A percentile compares a stretch with the other conserved stretches of the same genome.
phyloP scores from a whole-genome alignment of 1,284 basidiomycete species.

The Leccinum solheimii region DNA sequence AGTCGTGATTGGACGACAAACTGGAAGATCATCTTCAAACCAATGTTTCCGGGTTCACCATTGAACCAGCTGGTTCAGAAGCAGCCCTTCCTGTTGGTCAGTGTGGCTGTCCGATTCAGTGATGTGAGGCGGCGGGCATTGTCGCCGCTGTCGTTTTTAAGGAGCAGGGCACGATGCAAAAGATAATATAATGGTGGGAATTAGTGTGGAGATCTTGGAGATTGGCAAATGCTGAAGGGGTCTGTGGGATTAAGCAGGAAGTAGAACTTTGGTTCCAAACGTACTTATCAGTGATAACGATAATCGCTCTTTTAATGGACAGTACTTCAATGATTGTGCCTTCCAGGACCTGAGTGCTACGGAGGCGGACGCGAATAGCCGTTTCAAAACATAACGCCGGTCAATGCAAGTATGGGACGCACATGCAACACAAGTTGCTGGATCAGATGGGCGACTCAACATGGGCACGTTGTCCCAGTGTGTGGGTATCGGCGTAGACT shows the following conservation, averaged over 20 bases:
- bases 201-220: background rate
- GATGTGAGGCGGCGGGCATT: background rate
- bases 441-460: background rate
- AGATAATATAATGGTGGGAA: background rate
- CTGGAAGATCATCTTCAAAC: background rate
- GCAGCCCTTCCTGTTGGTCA: background rate
- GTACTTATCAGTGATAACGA: background rate
- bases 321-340: background rate
- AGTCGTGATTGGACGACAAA: background rate
- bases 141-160: background rate
- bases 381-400: background rate
- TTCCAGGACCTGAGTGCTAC: background rate
- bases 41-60: background rate
- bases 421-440: background rate
- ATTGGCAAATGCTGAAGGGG: background rate
- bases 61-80: background rate
- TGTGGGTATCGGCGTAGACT: background rate
- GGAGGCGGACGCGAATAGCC: background rate
- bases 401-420: background rate
- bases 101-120: background rate
- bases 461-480: background rate
- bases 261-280: background rate
- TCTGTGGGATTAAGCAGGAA: background rate
- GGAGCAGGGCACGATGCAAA: background rate
- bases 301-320: background rate